Percentiles rank a stretch among this genome's conserved stretches.
Evolutionary conservation across 306 rosid genomes (phyloP).

Genomic region (Fagus crenata): DNA sequence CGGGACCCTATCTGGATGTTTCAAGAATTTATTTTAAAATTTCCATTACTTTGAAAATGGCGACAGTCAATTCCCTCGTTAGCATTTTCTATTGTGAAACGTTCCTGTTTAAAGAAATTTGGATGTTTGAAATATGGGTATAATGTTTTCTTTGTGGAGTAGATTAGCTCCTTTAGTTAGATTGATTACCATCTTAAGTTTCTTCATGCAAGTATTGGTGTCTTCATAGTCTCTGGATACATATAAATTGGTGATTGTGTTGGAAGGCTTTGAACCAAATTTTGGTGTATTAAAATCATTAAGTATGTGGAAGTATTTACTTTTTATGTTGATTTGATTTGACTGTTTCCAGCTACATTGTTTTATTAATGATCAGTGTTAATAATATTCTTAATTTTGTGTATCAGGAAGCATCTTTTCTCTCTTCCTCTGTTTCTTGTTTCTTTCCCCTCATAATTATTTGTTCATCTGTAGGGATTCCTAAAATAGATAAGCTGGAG

Average conservation of each 20-base stretch:
- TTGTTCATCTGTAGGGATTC: conserved; percentile 58
- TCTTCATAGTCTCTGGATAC: not conserved
- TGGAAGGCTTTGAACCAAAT: not conserved
- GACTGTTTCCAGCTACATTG: conserved; percentile 1
- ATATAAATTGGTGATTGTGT: not conserved
- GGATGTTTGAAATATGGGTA: not conserved
- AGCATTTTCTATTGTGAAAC: not conserved
- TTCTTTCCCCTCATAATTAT: conserved; percentile 6
- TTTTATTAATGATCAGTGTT: not conserved
- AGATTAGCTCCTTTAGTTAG: not conserved
- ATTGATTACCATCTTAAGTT: not conserved
- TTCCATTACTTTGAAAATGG: not conserved
- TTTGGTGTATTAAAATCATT: not conserved
- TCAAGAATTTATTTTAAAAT: not conserved
- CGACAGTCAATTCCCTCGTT: not conserved
- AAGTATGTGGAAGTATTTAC: not conserved
- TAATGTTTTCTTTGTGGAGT: not conserved
- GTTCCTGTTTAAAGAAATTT: not conserved
- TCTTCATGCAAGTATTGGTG: not conserved
- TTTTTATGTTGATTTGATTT: not conserved
- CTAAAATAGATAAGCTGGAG: conserved; percentile 89
- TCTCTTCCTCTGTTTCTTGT: not conserved
- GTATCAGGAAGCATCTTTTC: conserved; percentile 9
- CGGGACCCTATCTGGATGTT: not conserved
- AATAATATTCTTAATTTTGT: not conserved